A percentile compares a stretch with the other conserved stretches of the same genome.
Evolutionary conservation across 2,329 filamentous ascomycete species (phyloP).

Genomic region (Rhynchosporium secalis): DNA sequence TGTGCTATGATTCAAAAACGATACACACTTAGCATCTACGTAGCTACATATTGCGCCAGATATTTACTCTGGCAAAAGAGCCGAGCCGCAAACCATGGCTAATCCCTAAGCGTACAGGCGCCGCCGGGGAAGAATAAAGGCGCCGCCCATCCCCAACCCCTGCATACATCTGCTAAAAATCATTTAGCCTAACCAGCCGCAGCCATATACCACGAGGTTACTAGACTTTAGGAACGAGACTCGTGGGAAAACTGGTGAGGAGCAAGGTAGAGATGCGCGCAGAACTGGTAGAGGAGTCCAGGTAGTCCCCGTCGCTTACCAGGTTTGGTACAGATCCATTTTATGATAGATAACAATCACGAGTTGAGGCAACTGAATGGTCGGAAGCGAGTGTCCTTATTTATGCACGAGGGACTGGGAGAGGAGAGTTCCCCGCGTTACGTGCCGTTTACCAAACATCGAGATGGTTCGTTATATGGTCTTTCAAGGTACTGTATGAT

Average conservation of each 20-base stretch:
- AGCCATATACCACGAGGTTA: too few species aligned
- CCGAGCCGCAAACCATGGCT: constrained; percentile 4
- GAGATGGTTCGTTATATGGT: background rate
- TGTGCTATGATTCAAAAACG: background rate
- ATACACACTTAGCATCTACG: background rate
- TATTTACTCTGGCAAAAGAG: background rate
- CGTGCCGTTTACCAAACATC: background rate
- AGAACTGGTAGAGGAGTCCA: too few species aligned
- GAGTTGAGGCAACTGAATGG: background rate
- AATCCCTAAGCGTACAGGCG: constrained; percentile 3
- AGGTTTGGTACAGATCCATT: too few species aligned
- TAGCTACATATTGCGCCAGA: too few species aligned
- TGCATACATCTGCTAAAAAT: too few species aligned
- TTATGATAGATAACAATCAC: background rate
- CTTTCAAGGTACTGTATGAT: too few species aligned
- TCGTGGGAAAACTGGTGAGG: too few species aligned
- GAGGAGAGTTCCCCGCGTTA: background rate
- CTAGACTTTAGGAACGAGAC: too few species aligned
- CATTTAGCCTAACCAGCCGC: too few species aligned
- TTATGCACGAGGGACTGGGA: background rate
- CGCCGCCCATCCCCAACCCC: too few species aligned
- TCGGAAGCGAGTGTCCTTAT: constrained; percentile 1
- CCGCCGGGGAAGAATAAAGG: constrained; percentile 2
- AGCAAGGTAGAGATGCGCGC: too few species aligned
- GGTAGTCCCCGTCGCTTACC: too few species aligned